phyloP scores from a whole-genome alignment of 352 stramenopile species.

The Phytophthora europaea region DNA sequence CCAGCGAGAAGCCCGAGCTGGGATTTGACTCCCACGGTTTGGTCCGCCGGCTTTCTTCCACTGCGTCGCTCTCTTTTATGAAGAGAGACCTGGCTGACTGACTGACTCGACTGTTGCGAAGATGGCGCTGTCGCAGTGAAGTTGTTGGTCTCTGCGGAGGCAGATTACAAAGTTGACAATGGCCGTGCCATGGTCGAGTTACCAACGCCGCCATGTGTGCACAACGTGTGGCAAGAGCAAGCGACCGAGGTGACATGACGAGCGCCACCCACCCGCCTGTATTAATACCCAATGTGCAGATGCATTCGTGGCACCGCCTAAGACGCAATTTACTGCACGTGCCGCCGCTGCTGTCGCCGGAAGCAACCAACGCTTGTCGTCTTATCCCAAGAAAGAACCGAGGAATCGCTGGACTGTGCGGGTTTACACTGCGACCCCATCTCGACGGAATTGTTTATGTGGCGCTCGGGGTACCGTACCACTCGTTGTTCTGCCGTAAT shows the following conservation, averaged over 20 bases:
- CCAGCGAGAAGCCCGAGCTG: not conserved
- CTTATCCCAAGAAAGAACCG: not conserved
- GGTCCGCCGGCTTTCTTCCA: not conserved
- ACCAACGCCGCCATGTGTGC: not conserved
- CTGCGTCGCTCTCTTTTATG: not conserved
- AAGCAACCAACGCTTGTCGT: not conserved
- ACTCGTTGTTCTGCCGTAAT: not conserved
- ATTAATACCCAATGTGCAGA: not conserved
- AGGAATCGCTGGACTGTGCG: not conserved
- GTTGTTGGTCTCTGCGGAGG: not conserved
- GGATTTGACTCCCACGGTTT: not conserved
- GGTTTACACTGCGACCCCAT: slow-evolving; percentile 9
- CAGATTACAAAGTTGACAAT: not conserved
- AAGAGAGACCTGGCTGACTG: not conserved
- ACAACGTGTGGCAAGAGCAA: not conserved
- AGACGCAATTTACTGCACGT: not conserved
- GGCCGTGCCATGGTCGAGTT: not conserved
- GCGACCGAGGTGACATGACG: not conserved
- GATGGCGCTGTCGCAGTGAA: not conserved
- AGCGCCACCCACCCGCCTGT: not conserved
- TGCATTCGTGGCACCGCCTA: not conserved
- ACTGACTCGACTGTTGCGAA: not conserved
- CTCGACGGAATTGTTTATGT: slow-evolving; percentile 18
- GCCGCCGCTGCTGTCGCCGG: not conserved
- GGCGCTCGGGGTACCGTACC: not conserved